Evolutionary conservation across 139 green algal genomes (phyloP).

Genomic region (Zygnema circumcarinatum): DNA sequence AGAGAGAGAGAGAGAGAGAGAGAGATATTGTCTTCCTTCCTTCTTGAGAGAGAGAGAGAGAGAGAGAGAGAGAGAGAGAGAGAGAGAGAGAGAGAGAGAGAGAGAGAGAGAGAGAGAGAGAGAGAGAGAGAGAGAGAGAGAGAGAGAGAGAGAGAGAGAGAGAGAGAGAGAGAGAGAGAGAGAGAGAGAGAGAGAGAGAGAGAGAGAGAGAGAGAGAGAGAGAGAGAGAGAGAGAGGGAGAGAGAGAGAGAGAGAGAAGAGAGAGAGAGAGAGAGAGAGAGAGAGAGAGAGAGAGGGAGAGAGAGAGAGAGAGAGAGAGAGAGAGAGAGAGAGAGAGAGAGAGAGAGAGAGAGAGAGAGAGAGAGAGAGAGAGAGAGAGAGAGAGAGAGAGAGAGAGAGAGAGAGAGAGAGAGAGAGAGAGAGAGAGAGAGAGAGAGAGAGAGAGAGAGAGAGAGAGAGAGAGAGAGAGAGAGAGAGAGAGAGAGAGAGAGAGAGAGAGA

Average conservation of each 20-base stretch:
- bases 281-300: background rate
- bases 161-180: background rate
- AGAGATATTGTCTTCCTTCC: too few species aligned
- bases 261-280: conserved; percentile 6
- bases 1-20: too few species aligned
- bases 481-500: too few species aligned
- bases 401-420: conserved; percentile 4
- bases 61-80: background rate
- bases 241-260: background rate
- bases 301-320: conserved; percentile 10
- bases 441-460: background rate
- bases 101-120: background rate
- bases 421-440: conserved; percentile 29
- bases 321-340: conserved; percentile 32
- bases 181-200: conserved; percentile 22
- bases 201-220: conserved; percentile 25
- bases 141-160: conserved; percentile 5
- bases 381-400: conserved; percentile 28
- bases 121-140: background rate
- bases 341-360: conserved; percentile 25
- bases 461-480: background rate
- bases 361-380: background rate
- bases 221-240: conserved; percentile 3
- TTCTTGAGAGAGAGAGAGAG: too few species aligned
- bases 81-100: background rate